Percentiles rank a stretch among this genome's conserved stretches.
These are phyloP conservation scores for Fragilaria radians DNA, from an alignment of 108 stramenopile genomes.

Conservation along the genomic window DNA sequence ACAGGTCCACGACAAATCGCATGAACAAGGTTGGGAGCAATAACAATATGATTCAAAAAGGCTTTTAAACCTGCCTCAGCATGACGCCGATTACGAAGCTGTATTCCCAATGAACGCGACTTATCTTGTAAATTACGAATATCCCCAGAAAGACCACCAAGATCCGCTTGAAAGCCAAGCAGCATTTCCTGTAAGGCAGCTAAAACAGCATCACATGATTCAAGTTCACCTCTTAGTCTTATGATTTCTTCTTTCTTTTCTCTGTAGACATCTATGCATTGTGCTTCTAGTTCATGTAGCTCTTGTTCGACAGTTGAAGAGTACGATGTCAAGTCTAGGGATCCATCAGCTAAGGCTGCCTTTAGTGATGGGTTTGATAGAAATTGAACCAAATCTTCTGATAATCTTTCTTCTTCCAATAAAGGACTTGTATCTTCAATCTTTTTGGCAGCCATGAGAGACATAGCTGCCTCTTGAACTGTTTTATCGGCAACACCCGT, in stretches of 20 bases:
- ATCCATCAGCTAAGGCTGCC: slow-evolving; percentile 74
- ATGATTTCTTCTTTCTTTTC: slow-evolving; percentile 54
- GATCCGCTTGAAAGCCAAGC: slow-evolving; percentile 96
- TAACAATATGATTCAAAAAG: slow-evolving; percentile 88
- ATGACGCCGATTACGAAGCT: slow-evolving; percentile 85
- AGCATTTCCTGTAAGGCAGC: slow-evolving; percentile 95
- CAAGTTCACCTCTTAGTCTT: slow-evolving; percentile 70
- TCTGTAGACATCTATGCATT: slow-evolving; percentile 72
- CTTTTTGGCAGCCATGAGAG: background rate
- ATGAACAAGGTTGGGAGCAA: slow-evolving; percentile 79
- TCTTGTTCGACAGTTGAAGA: slow-evolving; percentile 75
- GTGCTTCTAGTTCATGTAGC: slow-evolving; percentile 52
- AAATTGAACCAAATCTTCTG: slow-evolving; percentile 74
- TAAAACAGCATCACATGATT: slow-evolving; percentile 89
- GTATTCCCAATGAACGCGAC: slow-evolving; percentile 70
- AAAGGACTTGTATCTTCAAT: slow-evolving; percentile 9
- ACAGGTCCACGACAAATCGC: slow-evolving; percentile 87
- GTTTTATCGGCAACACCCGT: background rate
- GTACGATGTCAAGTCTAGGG: slow-evolving; percentile 72
- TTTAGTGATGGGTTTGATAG: slow-evolving; percentile 74
- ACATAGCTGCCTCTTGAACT: background rate
- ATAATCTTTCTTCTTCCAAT: slow-evolving; percentile 59
- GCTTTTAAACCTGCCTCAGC: slow-evolving; percentile 85
- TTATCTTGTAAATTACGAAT: slow-evolving; percentile 95
- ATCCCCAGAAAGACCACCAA: slow-evolving; percentile 94